Base-by-base conservation (phyloP, 352 stramenopile genomes). In the Phytophthora citricola region DNA sequence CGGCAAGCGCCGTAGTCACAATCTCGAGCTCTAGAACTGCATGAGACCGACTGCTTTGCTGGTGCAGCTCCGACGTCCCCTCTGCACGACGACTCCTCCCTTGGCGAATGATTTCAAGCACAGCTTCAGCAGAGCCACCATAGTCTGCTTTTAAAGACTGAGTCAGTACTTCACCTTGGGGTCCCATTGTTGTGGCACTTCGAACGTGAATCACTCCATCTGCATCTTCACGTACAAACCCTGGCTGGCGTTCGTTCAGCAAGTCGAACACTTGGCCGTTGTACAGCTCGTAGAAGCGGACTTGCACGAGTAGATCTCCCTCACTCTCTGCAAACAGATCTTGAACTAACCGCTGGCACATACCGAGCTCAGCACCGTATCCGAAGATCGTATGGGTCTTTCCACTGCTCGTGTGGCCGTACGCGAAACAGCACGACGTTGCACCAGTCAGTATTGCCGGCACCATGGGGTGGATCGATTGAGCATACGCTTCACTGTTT, bases 341-440 rank as follows among this genome's bases (percentile, higher is more conserved):
- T 10, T 63, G 48, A 2, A 81, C 49, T 6, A 80, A 66, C 26
- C 62, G 66, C 22, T 80, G 71, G 49, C 71, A 85, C 62, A 86
- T 69, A 15, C 79, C 77, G 2, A 61, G 60, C 32, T 83, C 75
- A 17, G 44, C n/a, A 1, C 50, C 73, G 32, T 89, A 87, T 22
- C 79, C 79, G 46, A 88, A 83, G 59, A 88, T 86, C 44, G 79
- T 86, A 63, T 88, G 79, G 15, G 79, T 88, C 73, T 88, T 88
- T 48, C 79, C 79, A 52, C 71, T 85, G 49, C 83, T 83, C 7
- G 79, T 88, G 53, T 88, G 75, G 3, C 77, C 79, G 58, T 87
- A 89, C 3, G 79, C 77, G 47, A 89, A 89, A 68, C 77, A 86
- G 52, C 79, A 88, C 4, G 66, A 73, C 15, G 72, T 88, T 12